These are phyloP conservation scores for Inonotus hispidus DNA, from an alignment of 1,284 basidiomycete genomes.

Conservation along the genomic window DNA sequence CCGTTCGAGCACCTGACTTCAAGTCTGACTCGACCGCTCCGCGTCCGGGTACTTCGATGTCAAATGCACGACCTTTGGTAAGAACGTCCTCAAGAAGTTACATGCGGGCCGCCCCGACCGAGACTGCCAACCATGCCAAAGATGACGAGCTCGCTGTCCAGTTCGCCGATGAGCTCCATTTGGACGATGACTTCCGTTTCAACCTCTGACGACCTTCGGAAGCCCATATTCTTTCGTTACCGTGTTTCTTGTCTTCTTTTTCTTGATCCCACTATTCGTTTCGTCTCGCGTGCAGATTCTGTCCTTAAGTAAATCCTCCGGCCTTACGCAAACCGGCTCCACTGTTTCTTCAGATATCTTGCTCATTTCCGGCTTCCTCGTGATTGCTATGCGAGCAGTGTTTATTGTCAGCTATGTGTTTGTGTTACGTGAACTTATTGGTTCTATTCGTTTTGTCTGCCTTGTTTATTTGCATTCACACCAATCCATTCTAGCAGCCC, in stretches of 20 bases:
- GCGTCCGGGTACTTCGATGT: slow-evolving; percentile 11
- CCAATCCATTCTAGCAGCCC: background rate
- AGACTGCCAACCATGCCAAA: background rate
- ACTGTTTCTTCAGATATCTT: too few species aligned
- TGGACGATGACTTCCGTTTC: slow-evolving; percentile 13
- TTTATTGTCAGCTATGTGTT: too few species aligned
- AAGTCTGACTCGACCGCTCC: background rate
- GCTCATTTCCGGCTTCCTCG: too few species aligned
- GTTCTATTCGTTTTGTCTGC: too few species aligned
- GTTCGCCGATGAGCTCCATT: background rate
- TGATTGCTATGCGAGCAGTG: too few species aligned
- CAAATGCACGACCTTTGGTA: background rate
- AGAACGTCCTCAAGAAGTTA: background rate
- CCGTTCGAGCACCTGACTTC: background rate
- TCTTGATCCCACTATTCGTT: too few species aligned
- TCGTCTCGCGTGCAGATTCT: too few species aligned
- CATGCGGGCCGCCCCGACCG: background rate
- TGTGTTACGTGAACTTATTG: too few species aligned
- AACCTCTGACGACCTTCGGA: background rate
- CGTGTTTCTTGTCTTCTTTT: background rate
- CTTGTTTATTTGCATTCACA: too few species aligned
- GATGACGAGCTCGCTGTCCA: background rate
- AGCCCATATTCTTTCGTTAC: background rate
- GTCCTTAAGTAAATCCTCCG: too few species aligned
- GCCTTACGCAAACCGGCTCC: too few species aligned